Percentiles rank a stretch among this genome's conserved stretches.
Conservation (phyloP, 1,139 yeast species). For the Protomyces arabidopsidicola region DNA sequence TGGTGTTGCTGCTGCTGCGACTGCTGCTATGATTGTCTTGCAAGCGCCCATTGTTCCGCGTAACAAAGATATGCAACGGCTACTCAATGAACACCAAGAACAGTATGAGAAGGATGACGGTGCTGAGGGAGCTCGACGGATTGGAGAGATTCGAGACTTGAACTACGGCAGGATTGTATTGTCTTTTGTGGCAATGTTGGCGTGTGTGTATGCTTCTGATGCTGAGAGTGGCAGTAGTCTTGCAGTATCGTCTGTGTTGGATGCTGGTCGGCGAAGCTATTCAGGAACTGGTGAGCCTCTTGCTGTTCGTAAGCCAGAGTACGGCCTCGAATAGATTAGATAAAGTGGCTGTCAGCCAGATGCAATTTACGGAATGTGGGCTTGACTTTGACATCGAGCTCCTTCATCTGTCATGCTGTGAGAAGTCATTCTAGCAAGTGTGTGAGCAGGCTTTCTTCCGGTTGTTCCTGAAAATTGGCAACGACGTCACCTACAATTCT, state of each 20-base stretch:
- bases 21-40: not conserved
- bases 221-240: not conserved
- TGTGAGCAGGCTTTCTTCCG: too few species aligned
- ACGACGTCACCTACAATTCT: too few species aligned
- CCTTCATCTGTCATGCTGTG: too few species aligned
- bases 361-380: too few species aligned
- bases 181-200: slow-evolving; percentile 9
- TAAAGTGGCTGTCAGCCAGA: too few species aligned
- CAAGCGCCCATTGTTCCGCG: slow-evolving; percentile 17
- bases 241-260: not conserved
- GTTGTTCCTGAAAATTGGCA: too few species aligned
- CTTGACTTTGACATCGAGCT: too few species aligned
- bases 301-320: slow-evolving; percentile 16
- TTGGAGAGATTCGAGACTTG: slow-evolving; percentile 16
- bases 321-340: slow-evolving; percentile 8
- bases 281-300: not conserved
- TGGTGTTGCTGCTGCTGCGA: slow-evolving; percentile 1
- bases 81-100: not conserved
- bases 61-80: slow-evolving; percentile 16
- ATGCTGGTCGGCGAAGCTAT: not conserved
- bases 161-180: slow-evolving; percentile 13
- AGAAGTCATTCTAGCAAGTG: too few species aligned
- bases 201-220: slow-evolving; percentile 10
- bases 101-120: slow-evolving; percentile 12
- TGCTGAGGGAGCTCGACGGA: not conserved